Base-by-base conservation (phyloP, 352 stramenopile genomes). In the Blastocystis sp. region DNA sequence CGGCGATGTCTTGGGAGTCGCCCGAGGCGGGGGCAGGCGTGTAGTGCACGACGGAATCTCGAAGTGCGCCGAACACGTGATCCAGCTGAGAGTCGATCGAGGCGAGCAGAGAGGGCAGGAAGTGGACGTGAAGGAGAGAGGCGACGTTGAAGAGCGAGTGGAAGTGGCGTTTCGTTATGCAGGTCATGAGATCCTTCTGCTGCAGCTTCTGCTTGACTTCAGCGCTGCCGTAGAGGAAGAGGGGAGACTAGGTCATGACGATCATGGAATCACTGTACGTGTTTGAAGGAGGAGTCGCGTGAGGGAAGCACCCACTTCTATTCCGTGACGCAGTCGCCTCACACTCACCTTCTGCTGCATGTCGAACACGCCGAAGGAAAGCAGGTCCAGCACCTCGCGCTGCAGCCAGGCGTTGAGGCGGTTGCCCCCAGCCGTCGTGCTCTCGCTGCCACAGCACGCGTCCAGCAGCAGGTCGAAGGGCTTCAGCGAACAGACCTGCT, bases 41-140 rank as follows among this genome's bases (percentile, higher is more conserved):
- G 45, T 6, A 6, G 45, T 19, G 45, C 21, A 67, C 29, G 3
- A 66, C 33, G 4, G n/a, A 10, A 19, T 21, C 6, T 62, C 51
- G 37, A 29, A 81, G 16, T 21, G 24, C 39, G 21, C 41, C 71
- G n/a, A 81, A 63, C 9, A 51, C 29, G n/a, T 26, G 10, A 9
- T 62, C 41, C 41, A 81, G 26, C 1, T 29, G n/a, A 4, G n/a
- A 41, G 13, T 65, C 29, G 21, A 81, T 4, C 4, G 9, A 13
- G 0, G 24, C 4, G 10, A 63, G 29, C 26, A 65, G 19, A 29
- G n/a, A 29, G n/a, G 71, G 71, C 13, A 81, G 35, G 39, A 45
- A 81, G 19, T 81, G 71, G 12, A 81, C 71, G 37, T 81, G 71
- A 0, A 59, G 62, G 9, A 63, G 50, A 26, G 21, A 24, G 1